Conservation (phyloP, 2,329 filamentous ascomycete species). For the Aspergillus spinulosporus region DNA sequence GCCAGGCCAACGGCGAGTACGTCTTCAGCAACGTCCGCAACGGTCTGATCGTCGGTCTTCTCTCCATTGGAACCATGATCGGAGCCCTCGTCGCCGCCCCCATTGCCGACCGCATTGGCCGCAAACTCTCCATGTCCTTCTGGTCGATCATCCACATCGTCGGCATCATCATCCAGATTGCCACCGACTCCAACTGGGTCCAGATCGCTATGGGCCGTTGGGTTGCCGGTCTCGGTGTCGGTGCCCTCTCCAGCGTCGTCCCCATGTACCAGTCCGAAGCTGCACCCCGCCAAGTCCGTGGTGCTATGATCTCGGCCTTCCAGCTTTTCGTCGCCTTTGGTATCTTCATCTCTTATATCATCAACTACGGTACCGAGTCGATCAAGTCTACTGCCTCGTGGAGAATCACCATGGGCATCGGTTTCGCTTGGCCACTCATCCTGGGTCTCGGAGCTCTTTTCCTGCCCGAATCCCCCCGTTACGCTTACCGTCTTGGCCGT, state of each 20-base stretch:
- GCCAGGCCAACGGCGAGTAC: slow-evolving; percentile 34
- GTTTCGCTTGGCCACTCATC: slow-evolving; percentile 58
- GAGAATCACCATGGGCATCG: slow-evolving; percentile 57
- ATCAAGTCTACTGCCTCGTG: slow-evolving; percentile 48
- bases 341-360: slow-evolving; percentile 51
- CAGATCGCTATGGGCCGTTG: slow-evolving; percentile 49
- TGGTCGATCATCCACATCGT: slow-evolving; percentile 49
- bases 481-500: slow-evolving; percentile 56
- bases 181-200: slow-evolving; percentile 44
- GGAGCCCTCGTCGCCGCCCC: slow-evolving; percentile 46
- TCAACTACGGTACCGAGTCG: slow-evolving; percentile 50
- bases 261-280: slow-evolving; percentile 53
- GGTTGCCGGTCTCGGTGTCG: slow-evolving; percentile 50
- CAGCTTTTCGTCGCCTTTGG: slow-evolving; percentile 54
- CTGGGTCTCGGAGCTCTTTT: slow-evolving; percentile 57
- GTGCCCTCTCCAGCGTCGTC: slow-evolving; percentile 48
- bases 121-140: slow-evolving; percentile 47
- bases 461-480: slow-evolving; percentile 60
- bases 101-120: slow-evolving; percentile 47
- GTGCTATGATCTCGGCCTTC: slow-evolving; percentile 51
- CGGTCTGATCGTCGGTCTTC: slow-evolving; percentile 47
- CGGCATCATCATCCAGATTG: slow-evolving; percentile 50
- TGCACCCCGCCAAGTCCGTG: slow-evolving; percentile 49
- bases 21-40: slow-evolving; percentile 47
- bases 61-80: slow-evolving; percentile 48